Conservation (phyloP, 2,329 filamentous ascomycete species). For the Penicillium carneum region DNA sequence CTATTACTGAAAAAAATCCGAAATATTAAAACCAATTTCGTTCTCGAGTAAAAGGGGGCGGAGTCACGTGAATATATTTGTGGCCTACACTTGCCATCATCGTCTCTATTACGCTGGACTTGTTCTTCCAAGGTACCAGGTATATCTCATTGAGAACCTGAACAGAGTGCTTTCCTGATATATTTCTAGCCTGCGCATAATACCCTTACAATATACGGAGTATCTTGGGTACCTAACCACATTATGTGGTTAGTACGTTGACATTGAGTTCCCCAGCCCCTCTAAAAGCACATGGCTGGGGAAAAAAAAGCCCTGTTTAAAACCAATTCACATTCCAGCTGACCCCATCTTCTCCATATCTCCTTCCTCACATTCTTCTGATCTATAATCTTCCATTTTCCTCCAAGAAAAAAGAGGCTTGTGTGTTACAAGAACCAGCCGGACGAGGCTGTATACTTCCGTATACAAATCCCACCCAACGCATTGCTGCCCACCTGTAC, state of each 20-base stretch:
- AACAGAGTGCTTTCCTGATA: neutral
- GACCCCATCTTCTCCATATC: conserved; percentile 5
- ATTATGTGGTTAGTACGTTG: conserved; percentile 1
- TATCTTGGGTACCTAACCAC: neutral
- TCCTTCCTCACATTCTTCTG: conserved; percentile 13
- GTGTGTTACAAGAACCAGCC: neutral
- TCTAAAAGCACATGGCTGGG: conserved; percentile 37
- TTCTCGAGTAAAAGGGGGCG: too few species aligned
- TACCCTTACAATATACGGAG: neutral
- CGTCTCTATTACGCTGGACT: neutral
- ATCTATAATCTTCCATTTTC: conserved; percentile 2
- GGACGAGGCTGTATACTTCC: conserved; percentile 13
- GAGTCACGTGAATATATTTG: neutral
- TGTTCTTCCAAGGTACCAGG: neutral
- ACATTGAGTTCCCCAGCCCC: conserved; percentile 30
- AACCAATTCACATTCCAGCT: conserved; percentile 26
- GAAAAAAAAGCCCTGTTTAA: conserved; percentile 17
- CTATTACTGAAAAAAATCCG: neutral
- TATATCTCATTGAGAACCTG: neutral
- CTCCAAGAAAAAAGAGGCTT: neutral
- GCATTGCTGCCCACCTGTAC: conserved; percentile 11
- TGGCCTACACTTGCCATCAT: neutral
- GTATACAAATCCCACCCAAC: conserved; percentile 17
- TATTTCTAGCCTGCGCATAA: neutral
- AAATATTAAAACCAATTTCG: neutral